These are phyloP conservation scores for Candida hungchunana DNA, from an alignment of 805 yeast species.

Conservation along the genomic window DNA sequence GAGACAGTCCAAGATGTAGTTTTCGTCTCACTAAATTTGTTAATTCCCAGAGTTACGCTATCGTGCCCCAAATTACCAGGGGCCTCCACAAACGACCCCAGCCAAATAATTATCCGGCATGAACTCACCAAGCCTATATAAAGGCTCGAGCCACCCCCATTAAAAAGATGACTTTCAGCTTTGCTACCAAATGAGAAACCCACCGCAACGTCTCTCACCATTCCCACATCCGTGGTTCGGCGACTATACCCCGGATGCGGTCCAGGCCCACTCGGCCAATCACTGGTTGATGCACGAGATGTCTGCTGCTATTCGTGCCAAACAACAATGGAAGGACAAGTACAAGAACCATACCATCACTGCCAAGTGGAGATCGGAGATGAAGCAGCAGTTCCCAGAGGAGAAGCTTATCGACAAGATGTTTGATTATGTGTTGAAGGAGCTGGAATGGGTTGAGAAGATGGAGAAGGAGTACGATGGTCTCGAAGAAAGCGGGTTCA, in stretches of 20 bases:
- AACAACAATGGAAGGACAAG: slow-evolving; percentile 9
- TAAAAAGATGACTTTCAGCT: no score
- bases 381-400: slow-evolving; percentile 2
- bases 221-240: slow-evolving; percentile 9
- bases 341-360: slow-evolving; percentile 6
- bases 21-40: no score
- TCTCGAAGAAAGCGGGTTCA: slow-evolving; percentile 1
- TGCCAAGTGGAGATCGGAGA: slow-evolving; percentile 5
- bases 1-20: no score
- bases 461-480: slow-evolving; percentile 3
- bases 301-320: slow-evolving; percentile 7
- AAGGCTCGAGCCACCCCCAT: no score
- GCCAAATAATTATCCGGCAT: no score
- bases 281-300: slow-evolving; percentile 8
- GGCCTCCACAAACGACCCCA: no score
- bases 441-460: slow-evolving; percentile 9
- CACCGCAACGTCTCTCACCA: no score
- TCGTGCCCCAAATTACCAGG: no score
- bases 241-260: background rate
- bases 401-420: slow-evolving; percentile 3
- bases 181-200: no score
- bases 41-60: no score
- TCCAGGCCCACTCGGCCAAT: slow-evolving; percentile 3
- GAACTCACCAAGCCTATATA: no score
- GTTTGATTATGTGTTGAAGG: slow-evolving; percentile 7